These are phyloP conservation scores for Pulveroboletus ravenelii DNA, from an alignment of 768 basidiomycete species.

Conservation along the genomic window DNA sequence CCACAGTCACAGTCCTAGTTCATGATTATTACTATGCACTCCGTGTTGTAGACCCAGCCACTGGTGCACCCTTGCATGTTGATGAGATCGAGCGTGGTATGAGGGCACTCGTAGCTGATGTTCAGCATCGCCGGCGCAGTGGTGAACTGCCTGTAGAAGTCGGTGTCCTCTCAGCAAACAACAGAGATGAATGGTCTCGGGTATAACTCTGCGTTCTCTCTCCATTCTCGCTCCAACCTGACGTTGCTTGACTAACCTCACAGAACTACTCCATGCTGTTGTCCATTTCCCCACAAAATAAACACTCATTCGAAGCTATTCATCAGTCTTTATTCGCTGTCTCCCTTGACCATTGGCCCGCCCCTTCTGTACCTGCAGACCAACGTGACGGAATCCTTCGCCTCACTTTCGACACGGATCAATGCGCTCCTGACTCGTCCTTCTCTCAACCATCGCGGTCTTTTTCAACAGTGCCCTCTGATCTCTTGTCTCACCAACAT, in stretches of 20 bases:
- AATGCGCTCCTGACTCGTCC: not conserved
- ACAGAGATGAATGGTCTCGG: constrained; percentile 76
- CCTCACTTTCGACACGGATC: constrained; percentile 32
- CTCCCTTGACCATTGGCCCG: constrained; percentile 72
- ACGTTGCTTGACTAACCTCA: not conserved
- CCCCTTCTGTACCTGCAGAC: constrained; percentile 23
- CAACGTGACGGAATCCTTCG: constrained; percentile 21
- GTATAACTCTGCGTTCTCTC: constrained; percentile 37
- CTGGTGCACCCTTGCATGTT: constrained; percentile 30
- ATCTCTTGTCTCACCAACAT: constrained; percentile 69
- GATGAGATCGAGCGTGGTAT: constrained; percentile 44
- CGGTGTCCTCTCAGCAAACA: constrained; percentile 72
- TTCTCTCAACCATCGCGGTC: constrained; percentile 7
- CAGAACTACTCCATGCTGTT: constrained; percentile 69
- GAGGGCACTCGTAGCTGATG: constrained; percentile 52
- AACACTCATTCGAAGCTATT: constrained; percentile 53
- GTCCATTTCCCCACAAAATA: constrained; percentile 62
- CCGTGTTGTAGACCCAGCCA: constrained; percentile 44
- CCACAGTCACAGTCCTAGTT: constrained; percentile 62
- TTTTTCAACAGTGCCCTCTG: constrained; percentile 11
- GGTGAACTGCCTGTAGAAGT: constrained; percentile 61
- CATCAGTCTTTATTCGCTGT: constrained; percentile 75
- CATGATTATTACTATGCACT: constrained; percentile 80
- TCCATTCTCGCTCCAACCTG: not conserved
- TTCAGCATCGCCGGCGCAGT: constrained; percentile 39